These are phyloP conservation scores for Yamadazyma philogaea DNA, from an alignment of 805 yeast genomes.

Conservation along the genomic window DNA sequence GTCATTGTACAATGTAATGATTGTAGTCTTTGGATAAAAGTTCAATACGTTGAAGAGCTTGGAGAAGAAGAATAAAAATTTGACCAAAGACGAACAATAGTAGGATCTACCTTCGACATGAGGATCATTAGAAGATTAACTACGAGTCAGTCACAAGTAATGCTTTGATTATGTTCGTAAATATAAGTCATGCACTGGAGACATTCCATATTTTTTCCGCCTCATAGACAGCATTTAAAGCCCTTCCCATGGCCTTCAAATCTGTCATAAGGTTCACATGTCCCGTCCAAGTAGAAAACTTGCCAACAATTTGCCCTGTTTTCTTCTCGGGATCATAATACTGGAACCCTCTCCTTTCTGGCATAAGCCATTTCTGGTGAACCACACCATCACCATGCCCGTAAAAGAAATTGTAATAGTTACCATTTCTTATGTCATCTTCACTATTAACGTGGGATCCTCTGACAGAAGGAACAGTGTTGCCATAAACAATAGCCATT, in stretches of 20 bases:
- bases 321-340: constrained; percentile 28
- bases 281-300: constrained; percentile 61
- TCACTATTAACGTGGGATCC: constrained; percentile 65
- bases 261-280: constrained; percentile 83
- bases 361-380: constrained; percentile 78
- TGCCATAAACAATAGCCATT: constrained; percentile 75
- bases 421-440: constrained; percentile 66
- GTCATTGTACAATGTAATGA: constrained; percentile 75
- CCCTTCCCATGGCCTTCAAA: constrained; percentile 65
- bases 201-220: constrained; percentile 47
- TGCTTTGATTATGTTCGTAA: too few species aligned
- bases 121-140: background rate
- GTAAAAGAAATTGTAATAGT: constrained; percentile 71
- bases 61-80: background rate
- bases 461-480: constrained; percentile 78
- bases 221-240: constrained; percentile 58
- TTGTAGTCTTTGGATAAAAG: constrained; percentile 85
- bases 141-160: too few species aligned
- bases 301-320: constrained; percentile 58
- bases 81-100: too few species aligned
- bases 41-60: constrained; percentile 54
- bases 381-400: constrained; percentile 96
- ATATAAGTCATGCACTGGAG: background rate
- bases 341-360: constrained; percentile 63
- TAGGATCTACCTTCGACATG: too few species aligned